Conservation (phyloP, 73 alveolate species). For the Tetrahymena thermophila region DNA sequence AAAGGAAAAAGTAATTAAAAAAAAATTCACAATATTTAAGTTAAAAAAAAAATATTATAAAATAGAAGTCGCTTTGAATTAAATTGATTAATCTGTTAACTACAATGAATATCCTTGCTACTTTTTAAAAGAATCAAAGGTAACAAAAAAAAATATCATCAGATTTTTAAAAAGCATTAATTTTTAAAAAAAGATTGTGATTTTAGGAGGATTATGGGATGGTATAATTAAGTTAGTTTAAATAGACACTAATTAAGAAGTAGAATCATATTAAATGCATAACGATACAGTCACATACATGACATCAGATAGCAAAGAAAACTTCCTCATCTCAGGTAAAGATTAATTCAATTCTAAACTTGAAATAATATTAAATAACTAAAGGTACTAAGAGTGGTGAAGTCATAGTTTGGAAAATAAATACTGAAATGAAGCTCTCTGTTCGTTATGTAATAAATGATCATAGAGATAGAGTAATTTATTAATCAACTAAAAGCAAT, state of each 20-base stretch:
- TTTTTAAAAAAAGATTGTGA: constrained; percentile 9
- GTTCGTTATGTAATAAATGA: constrained; percentile 21
- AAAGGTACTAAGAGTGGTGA: constrained; percentile 38
- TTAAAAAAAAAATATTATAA: neutral
- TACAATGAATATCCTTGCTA: constrained; percentile 3
- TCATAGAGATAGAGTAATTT: constrained; percentile 23
- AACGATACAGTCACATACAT: constrained; percentile 36
- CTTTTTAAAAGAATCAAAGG: constrained; percentile 6
- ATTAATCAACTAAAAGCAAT: neutral
- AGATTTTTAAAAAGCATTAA: neutral
- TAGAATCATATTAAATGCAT: constrained; percentile 9
- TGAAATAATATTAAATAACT: neutral
- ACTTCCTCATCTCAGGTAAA: constrained; percentile 39
- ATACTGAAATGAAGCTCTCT: constrained; percentile 16
- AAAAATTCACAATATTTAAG: neutral
- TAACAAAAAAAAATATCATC: neutral
- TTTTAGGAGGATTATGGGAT: constrained; percentile 44
- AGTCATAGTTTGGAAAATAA: constrained; percentile 42
- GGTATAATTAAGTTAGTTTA: constrained; percentile 27
- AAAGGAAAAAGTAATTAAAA: constrained; percentile 8
- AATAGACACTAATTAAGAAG: constrained; percentile 11
- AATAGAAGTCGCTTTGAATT: neutral
- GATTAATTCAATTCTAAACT: neutral
- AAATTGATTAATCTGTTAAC: neutral
- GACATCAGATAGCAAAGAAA: constrained; percentile 39